These are phyloP conservation scores for Exophiala phaeomuriformis DNA, from an alignment of 2,329 filamentous ascomycete species.

Conservation along the genomic window DNA sequence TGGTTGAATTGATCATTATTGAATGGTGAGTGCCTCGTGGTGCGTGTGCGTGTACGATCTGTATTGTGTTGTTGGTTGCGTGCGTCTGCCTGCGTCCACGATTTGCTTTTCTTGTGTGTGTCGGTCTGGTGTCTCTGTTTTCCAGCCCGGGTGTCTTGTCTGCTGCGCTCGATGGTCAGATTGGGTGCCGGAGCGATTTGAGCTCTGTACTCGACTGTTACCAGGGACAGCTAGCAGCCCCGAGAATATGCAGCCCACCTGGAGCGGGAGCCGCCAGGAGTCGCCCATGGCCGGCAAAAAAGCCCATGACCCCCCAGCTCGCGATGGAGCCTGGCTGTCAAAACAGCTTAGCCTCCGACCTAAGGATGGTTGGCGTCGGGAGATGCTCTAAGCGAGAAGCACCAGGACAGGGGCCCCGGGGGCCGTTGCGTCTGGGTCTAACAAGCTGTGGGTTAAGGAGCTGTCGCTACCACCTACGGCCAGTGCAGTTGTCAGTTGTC, in stretches of 20 bases:
- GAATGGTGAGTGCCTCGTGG: neutral
- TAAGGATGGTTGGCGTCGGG: conserved; percentile 25
- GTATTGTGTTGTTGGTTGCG: neutral
- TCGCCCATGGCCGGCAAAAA: conserved; percentile 5
- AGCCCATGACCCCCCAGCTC: neutral
- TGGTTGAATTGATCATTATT: neutral
- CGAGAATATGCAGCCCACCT: conserved; percentile 14
- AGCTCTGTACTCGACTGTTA: conserved; percentile 6
- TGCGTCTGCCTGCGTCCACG: neutral
- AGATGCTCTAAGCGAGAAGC: conserved; percentile 27
- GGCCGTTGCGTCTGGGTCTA: neutral
- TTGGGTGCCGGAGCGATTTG: neutral
- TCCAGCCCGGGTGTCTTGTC: neutral
- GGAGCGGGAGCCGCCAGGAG: conserved; percentile 11
- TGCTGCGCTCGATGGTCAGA: neutral
- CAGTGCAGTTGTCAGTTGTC: too few relatives aligned
- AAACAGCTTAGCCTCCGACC: conserved; percentile 17
- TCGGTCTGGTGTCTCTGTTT: conserved; percentile 1
- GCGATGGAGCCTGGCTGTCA: conserved; percentile 6
- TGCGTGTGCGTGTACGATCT: neutral
- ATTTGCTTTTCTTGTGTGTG: neutral
- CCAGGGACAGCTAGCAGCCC: conserved; percentile 15
- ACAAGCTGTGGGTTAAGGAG: conserved; percentile 5
- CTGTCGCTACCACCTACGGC: neutral
- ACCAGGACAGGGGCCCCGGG: conserved; percentile 19